A percentile compares a stretch with the other conserved stretches of the same genome.
Evolutionary conservation across 345 rosid genomes (phyloP).

Genomic region (Gossypium sturtianum): DNA sequence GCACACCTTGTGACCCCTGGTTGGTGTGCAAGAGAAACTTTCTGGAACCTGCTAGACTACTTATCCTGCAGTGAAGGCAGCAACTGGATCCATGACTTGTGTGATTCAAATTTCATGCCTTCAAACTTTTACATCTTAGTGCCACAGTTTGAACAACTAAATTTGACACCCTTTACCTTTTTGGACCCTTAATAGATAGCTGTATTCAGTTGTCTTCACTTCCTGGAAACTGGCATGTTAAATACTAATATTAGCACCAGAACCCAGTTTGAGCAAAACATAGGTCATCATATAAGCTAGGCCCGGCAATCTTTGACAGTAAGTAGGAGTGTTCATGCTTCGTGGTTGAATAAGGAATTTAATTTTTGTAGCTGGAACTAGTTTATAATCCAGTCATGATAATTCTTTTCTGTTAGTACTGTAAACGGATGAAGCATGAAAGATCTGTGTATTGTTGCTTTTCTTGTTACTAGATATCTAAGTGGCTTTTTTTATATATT

Average conservation of each 20-base stretch:
- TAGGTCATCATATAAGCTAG: neutral
- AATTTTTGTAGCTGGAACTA: neutral
- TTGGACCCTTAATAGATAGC: neutral
- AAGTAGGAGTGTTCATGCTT: neutral
- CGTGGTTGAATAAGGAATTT: neutral
- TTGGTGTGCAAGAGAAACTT: neutral
- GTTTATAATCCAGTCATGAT: neutral
- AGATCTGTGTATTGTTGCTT: neutral
- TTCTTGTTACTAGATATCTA: neutral
- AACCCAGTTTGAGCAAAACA: neutral
- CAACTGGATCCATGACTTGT: neutral
- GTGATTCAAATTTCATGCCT: neutral
- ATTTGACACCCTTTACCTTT: neutral
- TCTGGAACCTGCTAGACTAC: neutral
- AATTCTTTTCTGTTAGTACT: neutral
- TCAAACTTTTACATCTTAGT: neutral
- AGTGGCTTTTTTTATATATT: neutral
- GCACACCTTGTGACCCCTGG: neutral
- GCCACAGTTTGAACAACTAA: neutral
- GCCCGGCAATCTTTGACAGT: neutral
- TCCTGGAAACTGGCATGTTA: neutral
- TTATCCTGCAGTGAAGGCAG: neutral
- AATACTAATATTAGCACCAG: neutral
- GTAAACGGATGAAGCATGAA: neutral
- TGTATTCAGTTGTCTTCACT: neutral